Base-by-base conservation (phyloP, 179 eudicot species). In the Camellia oleifera region DNA sequence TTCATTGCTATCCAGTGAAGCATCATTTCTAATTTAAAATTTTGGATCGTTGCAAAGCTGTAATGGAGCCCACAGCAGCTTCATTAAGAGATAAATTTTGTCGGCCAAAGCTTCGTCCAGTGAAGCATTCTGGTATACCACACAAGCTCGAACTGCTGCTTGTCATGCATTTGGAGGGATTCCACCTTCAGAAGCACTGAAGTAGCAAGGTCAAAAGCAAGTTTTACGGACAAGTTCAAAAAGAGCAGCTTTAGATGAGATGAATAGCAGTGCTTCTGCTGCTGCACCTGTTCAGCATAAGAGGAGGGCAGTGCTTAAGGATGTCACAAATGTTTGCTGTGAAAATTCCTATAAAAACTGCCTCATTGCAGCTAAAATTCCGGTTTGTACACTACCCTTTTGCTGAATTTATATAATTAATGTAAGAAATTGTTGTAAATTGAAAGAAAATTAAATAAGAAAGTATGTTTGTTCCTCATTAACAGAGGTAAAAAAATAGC, bases 281-380 rank as follows among this genome's bases (percentile, higher is more conserved):
- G 46, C 61, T 11, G 69, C 74, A 17, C 20, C 64, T 57, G 81
- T 52, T 69, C 79, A 67, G 72, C 75, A 76, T 73, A 86, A 86
- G 66, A 77, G 75, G 77, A 83, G 88, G 69, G 86, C 85, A 42
- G 86, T 84, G 77, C 83, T 83, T 60, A 79, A 79, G 81, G 88
- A 86, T 81, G 82, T 81, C 62, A 81, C 88, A 45, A 86, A 85
- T 63, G 56, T 79, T 20, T 77, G 73, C 58, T 73, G 82, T 18
- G 83, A 74, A 48, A 48, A 48, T 53, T 76, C 86, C 52, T 81
- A 75, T 75, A 68, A 74, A 60, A 79, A 69, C 52, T 83, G 83
- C 80, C 77, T 81, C 44, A 9, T 53, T 52, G 80, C 78, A 9
- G 54, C 88, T 61, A 82, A 82, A 69, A 9, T 73, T 85, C 72